Base-by-base conservation (phyloP, 441 rosid genomes). In the Pelargonium citronellum region DNA sequence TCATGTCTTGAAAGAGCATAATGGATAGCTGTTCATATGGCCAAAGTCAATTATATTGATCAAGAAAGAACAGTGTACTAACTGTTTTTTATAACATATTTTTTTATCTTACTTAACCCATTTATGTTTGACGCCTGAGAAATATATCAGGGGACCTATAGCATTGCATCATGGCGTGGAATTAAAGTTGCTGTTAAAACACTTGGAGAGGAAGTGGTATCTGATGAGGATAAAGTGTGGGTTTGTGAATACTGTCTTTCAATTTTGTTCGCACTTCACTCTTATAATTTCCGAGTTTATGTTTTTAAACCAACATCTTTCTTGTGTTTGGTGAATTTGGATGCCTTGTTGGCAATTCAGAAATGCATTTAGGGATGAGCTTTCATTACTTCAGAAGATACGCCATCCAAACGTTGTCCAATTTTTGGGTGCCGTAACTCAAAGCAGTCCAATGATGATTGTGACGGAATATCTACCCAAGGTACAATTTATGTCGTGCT, bases 391-490 rank as follows among this genome's bases (percentile, higher is more conserved):
- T 80, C 96, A 90, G 79, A 90, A 87, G 84, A 78, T 87, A 72
- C 93, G 90, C 43, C 96, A 87, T 80, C 96, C 93, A 15, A 90
- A 88, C 74, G 91, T 90, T 65, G 96, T 90, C 66, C 96, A 88
- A 79, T 90, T 90, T 81, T 65, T 88, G 72, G 91, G 93, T 58
- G 93, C 96, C 72, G 93, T 90, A 66, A 90, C 96, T 34, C 96
- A 90, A 74, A 87, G 91, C 79, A 85, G 83, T 77, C 93, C 91
- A 4, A 90, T 90, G 96, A 87, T 87, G 86, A 88, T 90, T 73
- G 88, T 90, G 72, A 90, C 93, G 4, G 93, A 90, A 58, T 90
- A 82, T 81, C 77, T 90, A 76, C 82, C 86, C 2, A 83, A 88
- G 90, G 96, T 90, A 57, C 27, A 57, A 7, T 57, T 57, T 57